A percentile compares a stretch with the other conserved stretches of the same genome.
These are phyloP conservation scores for Ligustrum vulgare DNA, from an alignment of 257 asterid genomes.

Conservation along the genomic window DNA sequence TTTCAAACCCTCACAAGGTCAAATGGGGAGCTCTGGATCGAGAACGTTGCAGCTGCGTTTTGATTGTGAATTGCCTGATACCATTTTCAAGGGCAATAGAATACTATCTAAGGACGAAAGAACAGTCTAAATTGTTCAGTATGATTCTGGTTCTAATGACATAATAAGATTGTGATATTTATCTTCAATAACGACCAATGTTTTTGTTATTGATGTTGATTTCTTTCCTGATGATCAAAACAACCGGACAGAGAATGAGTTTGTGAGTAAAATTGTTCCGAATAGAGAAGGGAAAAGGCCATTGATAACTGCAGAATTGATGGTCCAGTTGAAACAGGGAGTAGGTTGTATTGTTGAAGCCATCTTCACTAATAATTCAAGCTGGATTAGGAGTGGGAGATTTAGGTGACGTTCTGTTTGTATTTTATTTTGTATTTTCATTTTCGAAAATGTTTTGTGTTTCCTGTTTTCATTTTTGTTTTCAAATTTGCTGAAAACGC, in stretches of 20 bases:
- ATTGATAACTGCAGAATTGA: conserved; percentile 57
- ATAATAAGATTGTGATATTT: conserved; percentile 51
- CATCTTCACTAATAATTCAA: conserved; percentile 79
- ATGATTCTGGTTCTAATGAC: conserved; percentile 39
- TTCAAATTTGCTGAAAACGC: no score
- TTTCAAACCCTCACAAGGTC: conserved; percentile 40
- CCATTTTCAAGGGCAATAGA: no score
- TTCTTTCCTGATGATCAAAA: conserved; percentile 53
- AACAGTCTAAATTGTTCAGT: conserved; percentile 41
- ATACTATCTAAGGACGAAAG: conserved; percentile 37
- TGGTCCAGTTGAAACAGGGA: conserved; percentile 54
- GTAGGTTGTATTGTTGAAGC: conserved; percentile 61
- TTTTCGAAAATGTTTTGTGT: no score
- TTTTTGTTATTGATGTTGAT: conserved; percentile 76
- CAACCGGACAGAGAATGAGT: conserved; percentile 66
- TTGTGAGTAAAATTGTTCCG: neutral
- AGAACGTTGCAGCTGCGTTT: conserved; percentile 37
- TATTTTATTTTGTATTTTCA: no score
- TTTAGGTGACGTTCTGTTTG: no score
- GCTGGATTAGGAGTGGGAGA: conserved; percentile 83
- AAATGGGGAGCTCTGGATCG: conserved; percentile 34
- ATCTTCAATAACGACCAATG: conserved; percentile 50
- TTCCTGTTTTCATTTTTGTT: no score
- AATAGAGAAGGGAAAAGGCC: conserved; percentile 43
- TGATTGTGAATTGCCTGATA: no score